Percentiles rank a stretch among this genome's conserved stretches.
Evolutionary conservation across 2,329 filamentous ascomycete genomes (phyloP).

Genomic region (Aspergillus sp.): DNA sequence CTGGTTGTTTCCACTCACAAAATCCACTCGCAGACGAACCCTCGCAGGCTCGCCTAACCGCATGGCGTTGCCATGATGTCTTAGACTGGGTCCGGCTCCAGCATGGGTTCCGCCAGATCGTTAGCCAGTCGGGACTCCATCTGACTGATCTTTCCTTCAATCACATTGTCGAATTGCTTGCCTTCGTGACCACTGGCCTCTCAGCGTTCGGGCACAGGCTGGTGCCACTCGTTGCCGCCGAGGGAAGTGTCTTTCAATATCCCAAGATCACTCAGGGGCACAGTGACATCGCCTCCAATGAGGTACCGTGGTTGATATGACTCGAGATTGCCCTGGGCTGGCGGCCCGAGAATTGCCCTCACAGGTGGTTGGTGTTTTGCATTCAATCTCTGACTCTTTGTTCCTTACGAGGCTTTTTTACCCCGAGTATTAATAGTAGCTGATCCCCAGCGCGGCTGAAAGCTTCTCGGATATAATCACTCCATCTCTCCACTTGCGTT

Average conservation of each 20-base stretch:
- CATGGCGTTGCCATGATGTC: constrained; percentile 9
- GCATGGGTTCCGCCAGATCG: constrained; percentile 23
- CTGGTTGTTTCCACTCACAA: constrained; percentile 17
- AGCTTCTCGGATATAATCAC: constrained; percentile 1
- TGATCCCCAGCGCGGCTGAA: constrained; percentile 8
- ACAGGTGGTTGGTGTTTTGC: neutral
- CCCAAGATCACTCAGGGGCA: constrained; percentile 19
- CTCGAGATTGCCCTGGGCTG: constrained; percentile 7
- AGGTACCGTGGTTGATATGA: constrained; percentile 13
- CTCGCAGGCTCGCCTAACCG: constrained; percentile 11
- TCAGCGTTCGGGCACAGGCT: constrained; percentile 13
- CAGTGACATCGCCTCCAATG: constrained; percentile 19
- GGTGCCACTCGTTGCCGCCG: constrained; percentile 6
- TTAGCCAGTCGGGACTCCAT: constrained; percentile 17
- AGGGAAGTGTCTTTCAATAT: neutral
- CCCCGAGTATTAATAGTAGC: constrained; percentile 20
- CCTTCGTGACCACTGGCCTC: constrained; percentile 8
- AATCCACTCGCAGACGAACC: constrained; percentile 15
- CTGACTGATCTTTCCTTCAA: constrained; percentile 22
- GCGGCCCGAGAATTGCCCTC: constrained; percentile 2
- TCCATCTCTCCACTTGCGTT: neutral
- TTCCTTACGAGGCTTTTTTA: constrained; percentile 3
- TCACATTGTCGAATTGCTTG: constrained; percentile 26
- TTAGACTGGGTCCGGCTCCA: constrained; percentile 22
- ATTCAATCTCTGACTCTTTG: neutral